Conservation (phyloP, 495 filamentous ascomycete species). For the Neurospora sp. region DNA sequence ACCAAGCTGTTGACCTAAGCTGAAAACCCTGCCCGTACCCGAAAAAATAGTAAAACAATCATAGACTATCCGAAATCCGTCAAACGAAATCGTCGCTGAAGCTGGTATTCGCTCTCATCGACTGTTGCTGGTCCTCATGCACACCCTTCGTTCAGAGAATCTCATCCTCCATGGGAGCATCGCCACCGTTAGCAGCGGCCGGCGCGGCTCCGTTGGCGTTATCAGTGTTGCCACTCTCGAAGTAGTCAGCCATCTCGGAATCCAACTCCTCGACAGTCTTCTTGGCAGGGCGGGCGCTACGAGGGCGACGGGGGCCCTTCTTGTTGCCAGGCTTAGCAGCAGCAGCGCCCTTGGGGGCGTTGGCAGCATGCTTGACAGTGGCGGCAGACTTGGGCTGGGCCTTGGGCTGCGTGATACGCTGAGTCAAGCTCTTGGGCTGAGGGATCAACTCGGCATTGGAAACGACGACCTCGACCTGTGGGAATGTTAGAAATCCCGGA, state of each 20-base stretch:
- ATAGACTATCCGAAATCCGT: not conserved
- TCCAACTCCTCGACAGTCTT: slow-evolving; percentile 90
- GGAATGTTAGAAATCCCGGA: not conserved
- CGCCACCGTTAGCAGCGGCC: slow-evolving; percentile 20
- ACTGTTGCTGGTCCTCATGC: not conserved
- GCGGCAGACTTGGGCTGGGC: slow-evolving; percentile 76
- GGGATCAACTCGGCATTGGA: slow-evolving; percentile 58
- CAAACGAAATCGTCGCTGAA: not conserved
- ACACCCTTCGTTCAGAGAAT: slow-evolving; percentile 21
- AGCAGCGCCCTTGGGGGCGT: slow-evolving; percentile 25
- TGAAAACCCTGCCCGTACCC: not conserved
- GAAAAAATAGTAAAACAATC: not conserved
- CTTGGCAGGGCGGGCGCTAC: slow-evolving; percentile 60
- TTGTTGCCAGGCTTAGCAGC: slow-evolving; percentile 42
- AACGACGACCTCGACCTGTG: slow-evolving; percentile 80
- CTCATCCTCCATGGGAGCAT: slow-evolving; percentile 45
- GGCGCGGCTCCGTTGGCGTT: slow-evolving; percentile 34
- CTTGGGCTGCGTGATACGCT: slow-evolving; percentile 75
- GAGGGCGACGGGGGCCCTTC: slow-evolving; percentile 34
- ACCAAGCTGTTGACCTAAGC: not conserved
- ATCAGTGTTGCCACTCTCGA: slow-evolving; percentile 33
- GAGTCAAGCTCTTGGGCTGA: slow-evolving; percentile 64
- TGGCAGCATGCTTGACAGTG: slow-evolving; percentile 47
- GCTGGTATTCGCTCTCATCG: not conserved
- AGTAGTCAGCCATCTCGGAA: slow-evolving; percentile 91